These are phyloP conservation scores for Mucuna pruriens DNA, from an alignment of 306 rosid genomes.

Conservation along the genomic window DNA sequence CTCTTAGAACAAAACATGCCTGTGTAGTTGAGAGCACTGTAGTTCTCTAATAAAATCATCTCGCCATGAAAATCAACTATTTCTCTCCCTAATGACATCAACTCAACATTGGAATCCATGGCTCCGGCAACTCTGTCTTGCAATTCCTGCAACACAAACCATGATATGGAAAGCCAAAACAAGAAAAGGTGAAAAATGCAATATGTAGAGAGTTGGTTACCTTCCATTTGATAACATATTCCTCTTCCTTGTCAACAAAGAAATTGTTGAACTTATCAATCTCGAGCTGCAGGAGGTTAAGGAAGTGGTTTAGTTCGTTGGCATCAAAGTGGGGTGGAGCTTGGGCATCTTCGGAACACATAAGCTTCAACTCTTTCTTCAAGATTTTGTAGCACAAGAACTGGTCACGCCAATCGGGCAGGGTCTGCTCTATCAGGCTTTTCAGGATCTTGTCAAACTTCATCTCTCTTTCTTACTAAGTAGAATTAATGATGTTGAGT, in stretches of 20 bases:
- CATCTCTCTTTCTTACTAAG: no score
- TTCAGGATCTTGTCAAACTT: slow-evolving; percentile 83
- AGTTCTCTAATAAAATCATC: slow-evolving; percentile 86
- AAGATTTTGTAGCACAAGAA: slow-evolving; percentile 75
- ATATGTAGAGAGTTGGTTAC: slow-evolving; percentile 31
- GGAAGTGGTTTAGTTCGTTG: slow-evolving; percentile 45
- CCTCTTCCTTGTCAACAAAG: slow-evolving; percentile 71
- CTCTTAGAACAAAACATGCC: slow-evolving; percentile 37
- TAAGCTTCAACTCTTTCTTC: slow-evolving; percentile 73
- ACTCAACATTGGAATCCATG: slow-evolving; percentile 60
- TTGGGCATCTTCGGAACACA: slow-evolving; percentile 51
- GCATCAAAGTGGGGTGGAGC: slow-evolving; percentile 38
- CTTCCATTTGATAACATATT: slow-evolving; percentile 69
- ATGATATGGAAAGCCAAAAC: neutral
- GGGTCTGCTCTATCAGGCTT: slow-evolving; percentile 69
- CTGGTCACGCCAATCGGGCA: slow-evolving; percentile 84
- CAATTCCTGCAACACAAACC: slow-evolving; percentile 59
- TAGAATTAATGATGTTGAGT: no score
- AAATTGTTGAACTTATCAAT: slow-evolving; percentile 75
- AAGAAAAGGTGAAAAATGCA: neutral
- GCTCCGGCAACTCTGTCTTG: slow-evolving; percentile 64
- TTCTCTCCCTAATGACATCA: slow-evolving; percentile 67
- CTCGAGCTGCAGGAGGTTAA: slow-evolving; percentile 61
- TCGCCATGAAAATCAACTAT: slow-evolving; percentile 91
- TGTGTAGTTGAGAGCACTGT: slow-evolving; percentile 84